Evolutionary conservation across 305 asterid species (phyloP).

Genomic region (Fraxinus albicans): DNA sequence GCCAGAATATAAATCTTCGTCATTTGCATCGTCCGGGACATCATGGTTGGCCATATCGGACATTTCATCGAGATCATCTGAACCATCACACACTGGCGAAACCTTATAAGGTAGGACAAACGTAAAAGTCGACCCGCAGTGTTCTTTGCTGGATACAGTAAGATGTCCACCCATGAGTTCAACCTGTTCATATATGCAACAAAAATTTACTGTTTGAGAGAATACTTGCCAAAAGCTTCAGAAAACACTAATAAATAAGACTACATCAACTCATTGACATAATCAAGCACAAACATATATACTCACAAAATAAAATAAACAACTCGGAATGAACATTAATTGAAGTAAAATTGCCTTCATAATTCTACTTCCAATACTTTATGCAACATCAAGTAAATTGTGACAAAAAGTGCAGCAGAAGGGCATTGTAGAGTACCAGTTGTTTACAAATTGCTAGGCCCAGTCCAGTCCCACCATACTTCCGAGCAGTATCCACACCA

Average conservation of each 20-base stretch:
- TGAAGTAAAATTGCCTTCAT: neutral
- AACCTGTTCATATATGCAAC: conserved; percentile 46
- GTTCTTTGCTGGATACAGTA: conserved; percentile 69
- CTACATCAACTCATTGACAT: neutral
- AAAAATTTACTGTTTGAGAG: neutral
- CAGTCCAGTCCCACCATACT: conserved; percentile 95
- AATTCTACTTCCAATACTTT: neutral
- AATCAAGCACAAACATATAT: neutral
- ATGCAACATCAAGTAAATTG: neutral
- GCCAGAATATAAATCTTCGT: conserved; percentile 61
- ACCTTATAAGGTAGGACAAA: conserved; percentile 76
- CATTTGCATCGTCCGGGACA: conserved; percentile 40
- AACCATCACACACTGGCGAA: conserved; percentile 50
- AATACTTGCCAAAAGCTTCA: neutral
- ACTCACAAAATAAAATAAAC: neutral
- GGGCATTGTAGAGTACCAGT: conserved; percentile 45
- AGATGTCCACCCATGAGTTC: conserved; percentile 97
- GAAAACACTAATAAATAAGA: neutral
- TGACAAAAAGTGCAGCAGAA: neutral
- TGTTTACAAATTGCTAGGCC: conserved; percentile 94
- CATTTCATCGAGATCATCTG: conserved; percentile 77
- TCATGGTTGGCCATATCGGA: conserved; percentile 56
- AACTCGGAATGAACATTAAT: neutral
- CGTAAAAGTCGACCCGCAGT: conserved; percentile 77
- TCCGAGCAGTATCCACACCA: conserved; percentile 86